Conservation (phyloP, 208 protist genomes). For the Leishmania lainsoni region DNA sequence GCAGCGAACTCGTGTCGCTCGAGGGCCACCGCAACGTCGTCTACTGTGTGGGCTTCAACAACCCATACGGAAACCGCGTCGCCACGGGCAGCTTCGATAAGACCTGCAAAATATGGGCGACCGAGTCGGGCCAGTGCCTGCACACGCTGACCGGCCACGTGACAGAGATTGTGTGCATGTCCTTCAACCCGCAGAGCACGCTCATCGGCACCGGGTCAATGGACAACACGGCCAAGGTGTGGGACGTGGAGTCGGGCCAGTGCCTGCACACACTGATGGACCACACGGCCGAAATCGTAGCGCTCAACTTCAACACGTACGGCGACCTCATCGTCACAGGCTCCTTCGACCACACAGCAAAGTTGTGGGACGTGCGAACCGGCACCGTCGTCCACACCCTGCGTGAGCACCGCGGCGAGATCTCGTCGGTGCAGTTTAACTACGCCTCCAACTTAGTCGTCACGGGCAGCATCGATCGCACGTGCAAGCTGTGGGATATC, state of each 20-base stretch:
- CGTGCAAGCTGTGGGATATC: conserved; percentile 96
- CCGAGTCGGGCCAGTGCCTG: conserved; percentile 85
- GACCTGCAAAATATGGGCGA: conserved; percentile 95
- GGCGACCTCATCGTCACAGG: conserved; percentile 93
- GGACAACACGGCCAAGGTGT: conserved; percentile 95
- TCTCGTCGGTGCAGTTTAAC: conserved; percentile 94
- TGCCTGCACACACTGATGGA: conserved; percentile 90
- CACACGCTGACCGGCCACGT: conserved; percentile 93
- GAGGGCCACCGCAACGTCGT: conserved; percentile 97
- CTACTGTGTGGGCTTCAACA: conserved; percentile 96
- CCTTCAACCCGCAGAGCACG: conserved; percentile 93
- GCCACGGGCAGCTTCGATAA: conserved; percentile 97
- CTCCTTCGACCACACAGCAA: conserved; percentile 94
- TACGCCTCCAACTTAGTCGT: conserved; percentile 89
- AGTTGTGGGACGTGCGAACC: conserved; percentile 93
- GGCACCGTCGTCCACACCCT: conserved; percentile 90
- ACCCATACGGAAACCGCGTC: conserved; percentile 94
- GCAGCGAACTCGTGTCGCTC: conserved; percentile 92
- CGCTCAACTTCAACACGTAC: conserved; percentile 91
- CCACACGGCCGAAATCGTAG: conserved; percentile 95
- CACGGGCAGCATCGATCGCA: conserved; percentile 95
- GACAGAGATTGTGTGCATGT: conserved; percentile 95
- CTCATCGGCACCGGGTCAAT: conserved; percentile 95
- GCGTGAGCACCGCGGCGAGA: conserved; percentile 92
- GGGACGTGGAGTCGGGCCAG: conserved; percentile 92